Evolutionary conservation across 108 stramenopile species (phyloP), one percentile per base, ranked within the genome.

Genomic region (Pelagomonas calceolata): DNA sequence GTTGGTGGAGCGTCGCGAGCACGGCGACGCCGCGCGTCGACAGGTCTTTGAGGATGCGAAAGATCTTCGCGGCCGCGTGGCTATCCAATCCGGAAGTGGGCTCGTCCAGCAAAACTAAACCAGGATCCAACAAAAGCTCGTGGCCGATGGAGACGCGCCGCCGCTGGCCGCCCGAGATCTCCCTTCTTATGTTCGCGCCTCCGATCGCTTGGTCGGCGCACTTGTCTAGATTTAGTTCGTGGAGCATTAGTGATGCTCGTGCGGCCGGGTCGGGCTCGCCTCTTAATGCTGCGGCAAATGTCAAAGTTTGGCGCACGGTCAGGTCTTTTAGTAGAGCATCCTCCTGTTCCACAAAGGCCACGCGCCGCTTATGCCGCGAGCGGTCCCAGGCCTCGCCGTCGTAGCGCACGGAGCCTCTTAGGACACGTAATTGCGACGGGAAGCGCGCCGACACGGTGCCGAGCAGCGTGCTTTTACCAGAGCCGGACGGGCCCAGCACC

Each of bases 1-100:
- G 79, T 64, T 80, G 79, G 46, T 80, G 79, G 10, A 80, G 0
- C 29, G 77, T 64, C 21, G 64, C 34, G 21, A 68, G 66, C 31
- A 80, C 73, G 1, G 79, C 68, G 63, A 73, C 67, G 68, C 79
- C 79, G 4, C 21, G 4, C 34, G 66, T 30, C 10, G 60, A 63
- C 12, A 77, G 29, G 29, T 15, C 5, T 5, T 64, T 29, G 0
- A 80, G 70, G 46, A 71, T 60, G 18, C 32, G 26, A 0, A 66
- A 36, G 37, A 77, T 0, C 7, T 51, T 16, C 31, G 64, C 45
- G 7, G 79, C 72, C 7, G 73, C 65, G 36, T 68, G 7, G 26
- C 72, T n/a, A 33, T 80, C 79, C 18, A 80, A 66, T 14, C 79
- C 79, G 0, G 71, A 67, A 0, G 79, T 80, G 14, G 79, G 79